Conservation (phyloP, 108 stramenopile species). For the Conticribra weissflogii region DNA sequence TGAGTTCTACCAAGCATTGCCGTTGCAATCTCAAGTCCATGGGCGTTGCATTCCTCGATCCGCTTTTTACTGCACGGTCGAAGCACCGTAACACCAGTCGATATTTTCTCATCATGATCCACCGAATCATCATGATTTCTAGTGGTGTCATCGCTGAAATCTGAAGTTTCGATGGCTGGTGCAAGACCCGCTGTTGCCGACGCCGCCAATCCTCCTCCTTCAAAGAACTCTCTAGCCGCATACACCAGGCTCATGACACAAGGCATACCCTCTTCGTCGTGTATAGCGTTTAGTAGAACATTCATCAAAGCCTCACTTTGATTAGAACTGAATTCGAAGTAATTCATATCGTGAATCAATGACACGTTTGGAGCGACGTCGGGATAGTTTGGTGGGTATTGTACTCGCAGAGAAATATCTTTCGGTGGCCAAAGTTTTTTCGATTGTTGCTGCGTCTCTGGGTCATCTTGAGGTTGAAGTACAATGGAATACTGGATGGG, state of each 20-base stretch:
- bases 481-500: constrained; percentile 71
- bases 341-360: constrained; percentile 72
- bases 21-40: constrained; percentile 67
- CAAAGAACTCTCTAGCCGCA: constrained; percentile 77
- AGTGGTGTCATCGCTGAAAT: background rate
- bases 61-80: constrained; percentile 44
- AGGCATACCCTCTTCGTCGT: constrained; percentile 70
- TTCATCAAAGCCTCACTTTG: constrained; percentile 41
- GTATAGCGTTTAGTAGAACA: constrained; percentile 43
- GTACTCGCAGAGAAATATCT: constrained; percentile 42
- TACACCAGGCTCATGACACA: constrained; percentile 72
- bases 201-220: constrained; percentile 30
- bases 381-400: constrained; percentile 73
- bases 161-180: background rate
- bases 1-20: constrained; percentile 26
- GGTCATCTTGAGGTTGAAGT: constrained; percentile 47
- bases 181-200: background rate
- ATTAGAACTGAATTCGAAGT: constrained; percentile 60
- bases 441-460: constrained; percentile 9
- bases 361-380: constrained; percentile 51
- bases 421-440: constrained; percentile 69
- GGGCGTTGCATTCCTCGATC: constrained; percentile 54
- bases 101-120: background rate
- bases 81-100: constrained; percentile 7
- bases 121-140: background rate